A percentile compares a stretch with the other conserved stretches of the same genome.
phyloP scores from a whole-genome alignment of 768 basidiomycete genomes.

The Neoboletus magnificus region DNA sequence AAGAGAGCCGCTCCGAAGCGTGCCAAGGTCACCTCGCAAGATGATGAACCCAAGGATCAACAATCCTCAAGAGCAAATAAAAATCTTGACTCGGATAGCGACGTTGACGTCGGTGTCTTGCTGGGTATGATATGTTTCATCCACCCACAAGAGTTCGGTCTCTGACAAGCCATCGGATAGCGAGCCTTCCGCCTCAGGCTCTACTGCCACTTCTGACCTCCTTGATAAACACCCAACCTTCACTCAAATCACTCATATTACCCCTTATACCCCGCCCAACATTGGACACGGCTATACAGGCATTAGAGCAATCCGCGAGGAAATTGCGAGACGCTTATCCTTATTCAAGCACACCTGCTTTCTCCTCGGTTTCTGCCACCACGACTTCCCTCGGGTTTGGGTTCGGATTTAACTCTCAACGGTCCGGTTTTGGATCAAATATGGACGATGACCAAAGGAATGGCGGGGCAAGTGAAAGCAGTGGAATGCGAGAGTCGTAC shows the following conservation, averaged over 20 bases:
- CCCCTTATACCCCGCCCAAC: conserved; percentile 84
- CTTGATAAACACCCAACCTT: conserved; percentile 63
- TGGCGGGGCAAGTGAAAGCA: conserved; percentile 28
- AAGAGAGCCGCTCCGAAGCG: conserved; percentile 71
- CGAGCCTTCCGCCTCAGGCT: conserved; percentile 75
- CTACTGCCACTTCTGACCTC: conserved; percentile 70
- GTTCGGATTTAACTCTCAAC: conserved; percentile 22
- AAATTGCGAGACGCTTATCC: conserved; percentile 81
- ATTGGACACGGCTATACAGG: conserved; percentile 68
- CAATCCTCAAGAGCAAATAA: conserved; percentile 49
- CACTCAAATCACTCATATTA: conserved; percentile 66
- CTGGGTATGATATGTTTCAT: conserved; percentile 52
- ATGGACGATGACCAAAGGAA: conserved; percentile 28
- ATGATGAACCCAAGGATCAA: conserved; percentile 38
- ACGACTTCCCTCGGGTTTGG: conserved; percentile 35
- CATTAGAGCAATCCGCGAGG: conserved; percentile 62
- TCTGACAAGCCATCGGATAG: conserved; percentile 38
- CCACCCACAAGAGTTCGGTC: neutral
- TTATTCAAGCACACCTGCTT: conserved; percentile 55
- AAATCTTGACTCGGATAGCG: conserved; percentile 35
- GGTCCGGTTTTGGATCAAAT: conserved; percentile 32
- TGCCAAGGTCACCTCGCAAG: conserved; percentile 32
- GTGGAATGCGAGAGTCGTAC: conserved; percentile 80
- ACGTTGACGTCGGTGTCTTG: conserved; percentile 72
- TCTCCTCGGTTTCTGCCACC: conserved; percentile 29